Base-by-base conservation (phyloP, 768 basidiomycete genomes). In the Pulveroboletus sp. region DNA sequence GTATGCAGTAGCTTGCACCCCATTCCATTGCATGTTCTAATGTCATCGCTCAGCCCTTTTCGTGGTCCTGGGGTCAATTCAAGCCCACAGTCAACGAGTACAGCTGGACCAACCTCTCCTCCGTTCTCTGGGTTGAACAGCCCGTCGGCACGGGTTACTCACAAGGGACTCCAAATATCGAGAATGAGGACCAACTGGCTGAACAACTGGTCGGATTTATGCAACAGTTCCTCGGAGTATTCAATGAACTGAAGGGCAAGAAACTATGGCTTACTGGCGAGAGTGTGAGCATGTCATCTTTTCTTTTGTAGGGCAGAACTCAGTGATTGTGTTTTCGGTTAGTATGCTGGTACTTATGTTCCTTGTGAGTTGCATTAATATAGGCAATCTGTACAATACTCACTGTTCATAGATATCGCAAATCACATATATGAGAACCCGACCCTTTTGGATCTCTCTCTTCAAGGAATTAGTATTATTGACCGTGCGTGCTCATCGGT, bases 61-160 rank as follows among this genome's bases (percentile, higher is more conserved):
- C 71, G 38, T 88, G 86, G 86, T 65, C 75, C 6, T 71, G 57
- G 39, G 87, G 87, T 1, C 77, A 79, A 57, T 85, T 84, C 2
- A 74, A 74, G 47, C 81, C 86, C 4, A 84, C 76, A 1, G 71
- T 64, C 6, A 89, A 88, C 47, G 74, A 83, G 55, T 76, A 75
- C 57, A 86, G 84, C 64, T 89, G 87, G 87, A 89, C 87, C 0
- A 89, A 89, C 58, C 72, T 89, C 8, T 86, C 85, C 3, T 86
- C 82, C 47, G 67, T 88, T 7, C 68, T 89, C n/a, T 90, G 77
- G 73, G 78, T 89, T 9, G 88, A 90, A 55, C 88, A 89, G 55
- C 87, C 87, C 3, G 81, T 89, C 28, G 87, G 87, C 6, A 89
- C 86, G 6, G 87, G 87, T 0, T 89, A 82, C 63, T 84, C 84